A percentile compares a stretch with the other conserved stretches of the same genome.
Conservation (phyloP, 2,329 filamentous ascomycete species). For the Botrytis elliptica region DNA sequence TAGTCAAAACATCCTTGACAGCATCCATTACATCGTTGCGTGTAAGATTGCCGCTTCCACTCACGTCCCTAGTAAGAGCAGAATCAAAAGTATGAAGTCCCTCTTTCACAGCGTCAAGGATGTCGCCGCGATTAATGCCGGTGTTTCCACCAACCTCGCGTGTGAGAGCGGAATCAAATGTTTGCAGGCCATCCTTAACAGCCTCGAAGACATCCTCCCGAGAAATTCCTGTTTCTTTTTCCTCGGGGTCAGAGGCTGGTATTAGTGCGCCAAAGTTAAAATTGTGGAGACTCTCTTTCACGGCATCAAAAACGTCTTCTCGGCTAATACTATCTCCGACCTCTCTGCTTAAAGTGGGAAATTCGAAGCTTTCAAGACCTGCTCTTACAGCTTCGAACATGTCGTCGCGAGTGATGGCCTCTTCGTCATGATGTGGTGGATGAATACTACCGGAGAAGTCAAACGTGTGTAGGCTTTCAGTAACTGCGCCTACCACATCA, state of each 20-base stretch:
- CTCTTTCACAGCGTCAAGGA: conserved; percentile 81
- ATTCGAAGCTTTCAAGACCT: conserved; percentile 53
- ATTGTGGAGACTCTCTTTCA: conserved; percentile 60
- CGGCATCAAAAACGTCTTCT: conserved; percentile 82
- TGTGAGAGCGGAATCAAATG: conserved; percentile 20
- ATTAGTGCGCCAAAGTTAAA: conserved; percentile 46
- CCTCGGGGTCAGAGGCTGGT: conserved; percentile 46
- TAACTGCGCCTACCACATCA: conserved; percentile 81
- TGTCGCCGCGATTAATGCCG: conserved; percentile 73
- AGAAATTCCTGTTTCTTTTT: conserved; percentile 53
- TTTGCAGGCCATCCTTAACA: conserved; percentile 61
- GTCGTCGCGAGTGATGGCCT: conserved; percentile 59
- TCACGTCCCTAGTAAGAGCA: conserved; percentile 45
- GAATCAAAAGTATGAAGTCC: conserved; percentile 55
- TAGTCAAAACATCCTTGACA: conserved; percentile 66
- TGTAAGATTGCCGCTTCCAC: conserved; percentile 53
- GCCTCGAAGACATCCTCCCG: conserved; percentile 84
- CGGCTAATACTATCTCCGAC: conserved; percentile 59
- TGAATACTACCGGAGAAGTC: conserved; percentile 66
- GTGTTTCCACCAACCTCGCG: conserved; percentile 40
- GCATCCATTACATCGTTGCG: conserved; percentile 84
- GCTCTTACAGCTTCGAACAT: conserved; percentile 64
- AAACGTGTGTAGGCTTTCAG: conserved; percentile 82
- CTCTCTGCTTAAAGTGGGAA: conserved; percentile 39
- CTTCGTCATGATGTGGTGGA: conserved; percentile 52